Conservation (phyloP, 2,329 filamentous ascomycete genomes). For the Colletotrichum cereale region DNA sequence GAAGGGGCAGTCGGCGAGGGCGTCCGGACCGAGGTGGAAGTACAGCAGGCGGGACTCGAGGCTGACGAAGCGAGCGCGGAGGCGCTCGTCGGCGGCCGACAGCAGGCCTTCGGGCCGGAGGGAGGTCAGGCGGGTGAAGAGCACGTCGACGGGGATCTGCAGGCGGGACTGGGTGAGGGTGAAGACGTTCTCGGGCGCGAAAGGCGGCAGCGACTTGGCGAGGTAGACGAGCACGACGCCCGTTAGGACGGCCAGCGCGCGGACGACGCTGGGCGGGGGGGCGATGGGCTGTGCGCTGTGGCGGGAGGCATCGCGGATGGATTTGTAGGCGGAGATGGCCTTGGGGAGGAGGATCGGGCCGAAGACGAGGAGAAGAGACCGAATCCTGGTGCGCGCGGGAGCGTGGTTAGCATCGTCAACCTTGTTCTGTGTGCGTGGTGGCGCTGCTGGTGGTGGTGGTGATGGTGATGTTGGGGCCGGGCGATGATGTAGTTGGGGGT, state of each 20-base stretch:
- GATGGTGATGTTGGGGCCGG: slow-evolving; percentile 1
- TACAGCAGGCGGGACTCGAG: slow-evolving; percentile 83
- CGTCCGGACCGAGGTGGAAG: slow-evolving; percentile 82
- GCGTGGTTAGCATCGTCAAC: background rate
- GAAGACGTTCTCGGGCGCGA: slow-evolving; percentile 87
- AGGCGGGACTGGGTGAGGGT: slow-evolving; percentile 81
- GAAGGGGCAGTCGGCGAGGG: slow-evolving; percentile 83
- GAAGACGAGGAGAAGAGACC: slow-evolving; percentile 71
- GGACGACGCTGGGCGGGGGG: slow-evolving; percentile 67
- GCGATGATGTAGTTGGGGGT: background rate
- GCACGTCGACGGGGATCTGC: slow-evolving; percentile 84
- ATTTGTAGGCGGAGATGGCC: slow-evolving; percentile 73
- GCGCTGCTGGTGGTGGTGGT: background rate
- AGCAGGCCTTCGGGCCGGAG: slow-evolving; percentile 64
- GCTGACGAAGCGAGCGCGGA: slow-evolving; percentile 77
- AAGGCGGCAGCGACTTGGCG: slow-evolving; percentile 73
- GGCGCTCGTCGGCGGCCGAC: slow-evolving; percentile 70
- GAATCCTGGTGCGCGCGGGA: slow-evolving; percentile 55
- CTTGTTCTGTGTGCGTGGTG: background rate
- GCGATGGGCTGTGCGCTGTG: slow-evolving; percentile 63
- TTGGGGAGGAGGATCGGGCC: slow-evolving; percentile 80
- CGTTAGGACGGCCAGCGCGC: slow-evolving; percentile 72
- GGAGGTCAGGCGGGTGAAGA: slow-evolving; percentile 80
- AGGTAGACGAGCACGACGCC: slow-evolving; percentile 59
- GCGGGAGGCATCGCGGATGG: slow-evolving; percentile 58